phyloP scores from a whole-genome alignment of 768 basidiomycete genomes.

The Macrocybe gigantea region DNA sequence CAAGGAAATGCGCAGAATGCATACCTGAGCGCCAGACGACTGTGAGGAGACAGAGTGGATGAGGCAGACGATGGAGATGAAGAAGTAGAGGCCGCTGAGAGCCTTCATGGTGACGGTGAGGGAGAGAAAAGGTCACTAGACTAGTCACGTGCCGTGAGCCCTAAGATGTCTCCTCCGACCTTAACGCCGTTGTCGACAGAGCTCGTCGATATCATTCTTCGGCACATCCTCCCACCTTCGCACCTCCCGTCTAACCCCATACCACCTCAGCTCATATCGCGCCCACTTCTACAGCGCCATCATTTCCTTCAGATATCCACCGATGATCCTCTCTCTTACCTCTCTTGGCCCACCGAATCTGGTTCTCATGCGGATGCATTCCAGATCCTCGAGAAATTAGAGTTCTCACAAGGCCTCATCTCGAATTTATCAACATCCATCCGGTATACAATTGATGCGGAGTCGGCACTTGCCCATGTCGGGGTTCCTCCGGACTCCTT shows the following conservation, averaged over 20 bases:
- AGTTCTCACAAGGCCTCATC: conserved; percentile 5
- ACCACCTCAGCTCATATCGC: conserved; percentile 57
- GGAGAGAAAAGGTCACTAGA: too few species aligned
- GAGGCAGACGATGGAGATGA: conserved; percentile 13
- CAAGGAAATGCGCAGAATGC: too few species aligned
- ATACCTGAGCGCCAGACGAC: too few species aligned
- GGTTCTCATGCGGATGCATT: conserved; percentile 23
- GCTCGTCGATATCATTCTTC: conserved; percentile 42
- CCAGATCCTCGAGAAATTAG: conserved; percentile 39
- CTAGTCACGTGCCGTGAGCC: too few species aligned
- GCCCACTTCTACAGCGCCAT: conserved; percentile 56
- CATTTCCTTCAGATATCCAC: conserved; percentile 53
- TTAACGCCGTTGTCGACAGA: conserved; percentile 14
- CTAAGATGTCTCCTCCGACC: neutral
- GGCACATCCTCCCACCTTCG: conserved; percentile 51
- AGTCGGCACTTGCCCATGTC: conserved; percentile 53
- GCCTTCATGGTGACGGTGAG: neutral
- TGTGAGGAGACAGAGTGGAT: too few species aligned
- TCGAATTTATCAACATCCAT: conserved; percentile 30
- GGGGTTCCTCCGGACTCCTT: conserved; percentile 29
- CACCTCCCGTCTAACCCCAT: conserved; percentile 35
- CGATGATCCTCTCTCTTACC: conserved; percentile 46
- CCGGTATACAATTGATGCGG: conserved; percentile 38
- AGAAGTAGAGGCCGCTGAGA: conserved; percentile 4
- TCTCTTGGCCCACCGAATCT: conserved; percentile 57